Evolutionary conservation across 345 rosid genomes (phyloP).

Genomic region (Ceriops tagal): DNA sequence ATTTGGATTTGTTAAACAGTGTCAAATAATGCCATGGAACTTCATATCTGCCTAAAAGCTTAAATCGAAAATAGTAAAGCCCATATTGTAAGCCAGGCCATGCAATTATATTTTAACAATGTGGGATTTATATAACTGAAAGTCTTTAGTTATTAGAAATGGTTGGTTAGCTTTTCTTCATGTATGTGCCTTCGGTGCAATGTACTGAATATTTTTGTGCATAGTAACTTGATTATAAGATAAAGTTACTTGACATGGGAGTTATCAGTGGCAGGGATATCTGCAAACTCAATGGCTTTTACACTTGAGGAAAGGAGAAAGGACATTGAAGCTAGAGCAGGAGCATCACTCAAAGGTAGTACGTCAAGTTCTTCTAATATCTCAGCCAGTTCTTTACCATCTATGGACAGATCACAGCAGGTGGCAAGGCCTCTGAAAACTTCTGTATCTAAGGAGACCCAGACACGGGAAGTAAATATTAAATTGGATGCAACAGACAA

Average conservation of each 20-base stretch:
- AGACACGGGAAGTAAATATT: slow-evolving; percentile 11
- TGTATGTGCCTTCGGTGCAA: not conserved
- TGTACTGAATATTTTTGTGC: no score
- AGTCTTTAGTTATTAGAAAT: not conserved
- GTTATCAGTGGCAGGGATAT: slow-evolving; percentile 14
- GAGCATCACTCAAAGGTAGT: not conserved
- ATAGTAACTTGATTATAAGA: not conserved
- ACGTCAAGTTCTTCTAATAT: slow-evolving; percentile 16
- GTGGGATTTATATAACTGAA: not conserved
- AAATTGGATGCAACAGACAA: slow-evolving; percentile 3
- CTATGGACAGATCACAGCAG: slow-evolving; percentile 9
- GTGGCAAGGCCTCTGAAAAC: slow-evolving; percentile 11
- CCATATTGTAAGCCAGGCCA: no score
- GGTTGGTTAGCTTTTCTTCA: not conserved
- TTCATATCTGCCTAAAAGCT: no score
- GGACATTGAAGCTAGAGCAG: slow-evolving; percentile 5
- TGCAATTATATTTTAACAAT: no score
- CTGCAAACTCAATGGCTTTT: slow-evolving; percentile 5
- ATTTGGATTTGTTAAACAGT: no score
- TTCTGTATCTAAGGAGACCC: not conserved
- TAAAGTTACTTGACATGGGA: slow-evolving; percentile 11
- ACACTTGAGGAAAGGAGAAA: slow-evolving; percentile 16
- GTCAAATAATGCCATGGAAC: no score
- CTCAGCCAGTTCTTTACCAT: slow-evolving; percentile 13
- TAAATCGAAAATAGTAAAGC: no score